A percentile compares a stretch with the other conserved stretches of the same genome.
Evolutionary conservation across 768 basidiomycete genomes (phyloP).

Genomic region (Suillus discolor): DNA sequence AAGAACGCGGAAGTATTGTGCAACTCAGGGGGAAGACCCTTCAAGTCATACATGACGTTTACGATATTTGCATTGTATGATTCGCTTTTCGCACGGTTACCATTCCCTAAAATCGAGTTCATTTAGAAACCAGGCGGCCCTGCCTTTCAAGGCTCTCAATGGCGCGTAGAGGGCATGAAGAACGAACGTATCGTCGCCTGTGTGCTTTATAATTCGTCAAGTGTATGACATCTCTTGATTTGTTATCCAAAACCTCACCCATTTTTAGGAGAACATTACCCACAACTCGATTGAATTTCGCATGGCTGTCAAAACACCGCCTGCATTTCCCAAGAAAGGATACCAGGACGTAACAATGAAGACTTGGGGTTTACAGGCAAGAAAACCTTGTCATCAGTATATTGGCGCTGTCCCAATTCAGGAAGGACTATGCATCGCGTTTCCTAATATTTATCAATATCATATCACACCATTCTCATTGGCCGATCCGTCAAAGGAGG

Average conservation of each 20-base stretch:
- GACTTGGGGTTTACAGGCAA: slow-evolving; percentile 52
- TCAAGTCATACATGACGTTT: slow-evolving; percentile 45
- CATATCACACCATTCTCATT: slow-evolving; percentile 42
- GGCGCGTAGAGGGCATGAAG: slow-evolving; percentile 57
- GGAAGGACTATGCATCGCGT: slow-evolving; percentile 43
- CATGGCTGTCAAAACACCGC: slow-evolving; percentile 53
- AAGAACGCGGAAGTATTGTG: slow-evolving; percentile 41
- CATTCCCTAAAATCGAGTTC: slow-evolving; percentile 5
- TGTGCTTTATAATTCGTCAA: slow-evolving; percentile 42
- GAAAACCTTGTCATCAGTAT: slow-evolving; percentile 51
- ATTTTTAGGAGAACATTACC: slow-evolving; percentile 46
- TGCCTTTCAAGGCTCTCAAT: slow-evolving; percentile 37
- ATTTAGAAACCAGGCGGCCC: slow-evolving; percentile 36
- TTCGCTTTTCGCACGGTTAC: not conserved
- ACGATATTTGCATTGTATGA: slow-evolving; percentile 46
- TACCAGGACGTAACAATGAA: slow-evolving; percentile 49
- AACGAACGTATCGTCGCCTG: slow-evolving; percentile 54
- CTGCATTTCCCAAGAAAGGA: slow-evolving; percentile 31
- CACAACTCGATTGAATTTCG: slow-evolving; percentile 43
- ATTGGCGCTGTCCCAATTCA: slow-evolving; percentile 43
- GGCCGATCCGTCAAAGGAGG: slow-evolving; percentile 41
- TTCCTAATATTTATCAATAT: slow-evolving; percentile 62
- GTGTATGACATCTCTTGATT: slow-evolving; percentile 34
- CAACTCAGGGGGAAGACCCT: slow-evolving; percentile 40
- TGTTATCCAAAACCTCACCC: not conserved